These are phyloP conservation scores for Oligophagozyma castellii DNA, from an alignment of 1,139 yeast genomes.

Conservation along the genomic window DNA sequence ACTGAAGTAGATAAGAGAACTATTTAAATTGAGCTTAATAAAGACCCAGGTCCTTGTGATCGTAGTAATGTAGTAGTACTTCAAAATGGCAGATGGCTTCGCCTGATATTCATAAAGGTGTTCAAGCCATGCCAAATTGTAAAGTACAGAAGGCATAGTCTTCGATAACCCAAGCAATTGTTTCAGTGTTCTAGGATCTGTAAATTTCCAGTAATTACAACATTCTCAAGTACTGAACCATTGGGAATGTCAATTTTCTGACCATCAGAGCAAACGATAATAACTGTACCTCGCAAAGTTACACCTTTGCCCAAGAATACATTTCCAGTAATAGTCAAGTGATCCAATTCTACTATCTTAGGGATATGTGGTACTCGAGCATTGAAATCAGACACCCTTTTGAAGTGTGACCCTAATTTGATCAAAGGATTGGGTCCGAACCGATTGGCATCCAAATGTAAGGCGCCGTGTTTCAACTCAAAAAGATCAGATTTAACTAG, in stretches of 20 bases:
- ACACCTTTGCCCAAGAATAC: constrained; percentile 85
- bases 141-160: too few relatives aligned
- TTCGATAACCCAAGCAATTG: not conserved
- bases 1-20: too few relatives aligned
- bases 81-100: too few relatives aligned
- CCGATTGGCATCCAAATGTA: constrained; percentile 70
- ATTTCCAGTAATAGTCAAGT: constrained; percentile 93
- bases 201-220: constrained; percentile 92
- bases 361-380: constrained; percentile 91
- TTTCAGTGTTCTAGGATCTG: constrained; percentile 83
- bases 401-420: constrained; percentile 91
- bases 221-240: constrained; percentile 87
- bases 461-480: constrained; percentile 82
- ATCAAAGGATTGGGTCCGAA: constrained; percentile 91
- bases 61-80: too few relatives aligned
- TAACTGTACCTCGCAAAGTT: constrained; percentile 90
- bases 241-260: constrained; percentile 95
- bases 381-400: constrained; percentile 87
- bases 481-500: constrained; percentile 95
- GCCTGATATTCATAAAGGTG: too few relatives aligned
- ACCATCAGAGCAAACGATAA: constrained; percentile 94
- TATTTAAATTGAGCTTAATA: too few relatives aligned
- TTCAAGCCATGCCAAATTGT: too few relatives aligned
- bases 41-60: too few relatives aligned
- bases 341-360: constrained; percentile 88